Evolutionary conservation across 139 green algal species (phyloP).

Genomic region (Chlorella sp.): DNA sequence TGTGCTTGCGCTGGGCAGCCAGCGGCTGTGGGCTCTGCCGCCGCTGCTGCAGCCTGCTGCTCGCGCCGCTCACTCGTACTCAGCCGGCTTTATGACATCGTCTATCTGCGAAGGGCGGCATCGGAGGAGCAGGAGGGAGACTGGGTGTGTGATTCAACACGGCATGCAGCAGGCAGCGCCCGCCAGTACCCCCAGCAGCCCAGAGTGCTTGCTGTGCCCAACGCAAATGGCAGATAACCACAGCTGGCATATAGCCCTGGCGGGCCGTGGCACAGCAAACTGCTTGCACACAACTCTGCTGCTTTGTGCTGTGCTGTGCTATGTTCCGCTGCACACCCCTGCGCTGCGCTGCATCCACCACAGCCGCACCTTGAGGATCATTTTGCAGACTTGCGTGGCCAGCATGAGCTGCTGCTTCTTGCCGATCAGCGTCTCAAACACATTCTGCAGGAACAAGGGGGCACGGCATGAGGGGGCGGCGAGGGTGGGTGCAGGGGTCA

Average conservation of each 20-base stretch:
- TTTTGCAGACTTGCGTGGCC: slow-evolving; percentile 98
- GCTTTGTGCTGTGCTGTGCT: background rate
- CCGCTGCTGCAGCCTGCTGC: too few relatives aligned
- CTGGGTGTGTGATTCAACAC: background rate
- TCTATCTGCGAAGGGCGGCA: slow-evolving; percentile 76
- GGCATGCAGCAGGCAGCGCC: too few relatives aligned
- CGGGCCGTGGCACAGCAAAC: too few relatives aligned
- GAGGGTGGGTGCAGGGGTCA: too few relatives aligned
- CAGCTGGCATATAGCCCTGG: too few relatives aligned
- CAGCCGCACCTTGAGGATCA: slow-evolving; percentile 97
- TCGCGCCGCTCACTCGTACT: slow-evolving; percentile 9
- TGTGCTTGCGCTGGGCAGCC: too few relatives aligned
- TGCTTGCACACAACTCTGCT: too few relatives aligned
- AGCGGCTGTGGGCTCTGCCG: too few relatives aligned
- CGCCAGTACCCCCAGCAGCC: background rate
- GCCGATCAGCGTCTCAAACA: slow-evolving; percentile 98
- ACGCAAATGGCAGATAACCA: too few relatives aligned
- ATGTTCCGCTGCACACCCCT: background rate
- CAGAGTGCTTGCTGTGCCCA: too few relatives aligned
- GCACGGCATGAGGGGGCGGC: too few relatives aligned
- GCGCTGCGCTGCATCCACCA: background rate
- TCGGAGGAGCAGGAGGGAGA: background rate
- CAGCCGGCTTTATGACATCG: slow-evolving; percentile 92
- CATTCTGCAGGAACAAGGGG: slow-evolving; percentile 71
- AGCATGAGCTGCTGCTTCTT: slow-evolving; percentile 99